Conservation (phyloP, 2,329 filamentous ascomycete genomes). For the Hyphodiscus sp. region DNA sequence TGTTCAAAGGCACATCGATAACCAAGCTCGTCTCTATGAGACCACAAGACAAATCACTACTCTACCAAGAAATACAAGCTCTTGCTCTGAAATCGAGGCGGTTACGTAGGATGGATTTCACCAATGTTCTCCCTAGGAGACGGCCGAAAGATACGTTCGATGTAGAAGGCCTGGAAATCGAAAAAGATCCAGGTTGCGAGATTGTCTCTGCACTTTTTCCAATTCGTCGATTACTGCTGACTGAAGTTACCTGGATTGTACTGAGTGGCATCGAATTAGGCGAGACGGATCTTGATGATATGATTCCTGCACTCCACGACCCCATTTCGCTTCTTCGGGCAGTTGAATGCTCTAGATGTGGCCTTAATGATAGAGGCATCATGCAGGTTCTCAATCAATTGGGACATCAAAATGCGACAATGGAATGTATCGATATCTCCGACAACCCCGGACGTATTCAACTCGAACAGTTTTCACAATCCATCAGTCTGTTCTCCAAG, state of each 20-base stretch:
- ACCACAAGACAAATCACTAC: constrained; percentile 39
- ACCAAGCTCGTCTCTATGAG: constrained; percentile 27
- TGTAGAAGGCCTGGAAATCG: constrained; percentile 40
- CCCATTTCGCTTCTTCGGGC: constrained; percentile 58
- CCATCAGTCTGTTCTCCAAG: constrained; percentile 60
- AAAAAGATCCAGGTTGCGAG: constrained; percentile 57
- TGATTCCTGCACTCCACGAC: constrained; percentile 38
- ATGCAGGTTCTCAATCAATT: constrained; percentile 58
- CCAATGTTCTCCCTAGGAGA: constrained; percentile 50
- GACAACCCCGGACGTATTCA: constrained; percentile 60
- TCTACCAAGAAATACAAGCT: constrained; percentile 63
- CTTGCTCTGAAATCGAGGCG: constrained; percentile 59
- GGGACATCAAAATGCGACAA: constrained; percentile 56
- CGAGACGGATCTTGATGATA: constrained; percentile 61
- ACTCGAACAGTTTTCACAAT: constrained; percentile 56
- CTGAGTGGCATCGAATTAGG: constrained; percentile 64
- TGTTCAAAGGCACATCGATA: constrained; percentile 33
- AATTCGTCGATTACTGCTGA: constrained; percentile 58
- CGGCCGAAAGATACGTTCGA: constrained; percentile 38
- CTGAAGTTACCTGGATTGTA: constrained; percentile 65
- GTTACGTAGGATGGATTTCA: constrained; percentile 59
- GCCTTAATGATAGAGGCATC: constrained; percentile 49
- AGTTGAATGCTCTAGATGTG: constrained; percentile 60
- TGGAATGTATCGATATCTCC: constrained; percentile 62
- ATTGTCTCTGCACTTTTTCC: constrained; percentile 65